Percentiles rank a stretch among this genome's conserved stretches.
These are phyloP conservation scores for Fusarium sp. DNA, from an alignment of 2,329 filamentous ascomycete genomes.

Conservation along the genomic window DNA sequence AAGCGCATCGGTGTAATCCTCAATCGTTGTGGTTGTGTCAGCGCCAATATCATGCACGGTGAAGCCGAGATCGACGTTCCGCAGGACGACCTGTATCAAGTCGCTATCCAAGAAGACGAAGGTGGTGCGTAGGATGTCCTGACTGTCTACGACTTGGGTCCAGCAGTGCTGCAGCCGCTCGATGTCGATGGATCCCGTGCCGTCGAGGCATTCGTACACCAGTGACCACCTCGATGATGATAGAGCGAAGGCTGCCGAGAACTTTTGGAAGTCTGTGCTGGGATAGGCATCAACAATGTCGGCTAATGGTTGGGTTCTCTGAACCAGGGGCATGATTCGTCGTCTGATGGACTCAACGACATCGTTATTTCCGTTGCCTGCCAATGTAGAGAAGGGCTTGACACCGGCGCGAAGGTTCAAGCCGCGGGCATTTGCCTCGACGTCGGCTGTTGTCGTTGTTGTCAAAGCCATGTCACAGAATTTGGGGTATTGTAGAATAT, in stretches of 20 bases:
- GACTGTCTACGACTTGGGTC: constrained; percentile 10
- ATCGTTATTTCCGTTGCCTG: constrained; percentile 10
- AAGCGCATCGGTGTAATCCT: constrained; percentile 15
- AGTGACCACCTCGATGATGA: constrained; percentile 13
- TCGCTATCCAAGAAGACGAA: constrained; percentile 10
- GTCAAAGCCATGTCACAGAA: constrained; percentile 16
- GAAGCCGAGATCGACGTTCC: constrained; percentile 12
- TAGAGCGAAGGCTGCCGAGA: constrained; percentile 14
- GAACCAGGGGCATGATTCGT: constrained; percentile 3
- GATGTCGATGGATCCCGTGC: constrained; percentile 7
- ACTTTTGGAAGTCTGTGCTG: constrained; percentile 13
- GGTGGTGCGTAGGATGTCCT: constrained; percentile 15
- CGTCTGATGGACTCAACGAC: constrained; percentile 7
- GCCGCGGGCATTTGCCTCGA: constrained; percentile 4
- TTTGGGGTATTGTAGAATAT: constrained; percentile 12
- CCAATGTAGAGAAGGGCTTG: constrained; percentile 11
- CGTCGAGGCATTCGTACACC: constrained; percentile 12
- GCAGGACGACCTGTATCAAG: constrained; percentile 14
- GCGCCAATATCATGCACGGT: constrained; percentile 6
- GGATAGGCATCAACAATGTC: constrained; percentile 11
- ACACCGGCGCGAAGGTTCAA: not conserved
- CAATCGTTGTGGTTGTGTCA: constrained; percentile 9
- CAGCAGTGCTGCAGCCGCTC: constrained; percentile 13
- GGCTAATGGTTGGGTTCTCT: constrained; percentile 9
- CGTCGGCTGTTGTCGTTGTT: constrained; percentile 4